Conservation (phyloP, 2,329 filamentous ascomycete genomes). For the Phoma sp. region DNA sequence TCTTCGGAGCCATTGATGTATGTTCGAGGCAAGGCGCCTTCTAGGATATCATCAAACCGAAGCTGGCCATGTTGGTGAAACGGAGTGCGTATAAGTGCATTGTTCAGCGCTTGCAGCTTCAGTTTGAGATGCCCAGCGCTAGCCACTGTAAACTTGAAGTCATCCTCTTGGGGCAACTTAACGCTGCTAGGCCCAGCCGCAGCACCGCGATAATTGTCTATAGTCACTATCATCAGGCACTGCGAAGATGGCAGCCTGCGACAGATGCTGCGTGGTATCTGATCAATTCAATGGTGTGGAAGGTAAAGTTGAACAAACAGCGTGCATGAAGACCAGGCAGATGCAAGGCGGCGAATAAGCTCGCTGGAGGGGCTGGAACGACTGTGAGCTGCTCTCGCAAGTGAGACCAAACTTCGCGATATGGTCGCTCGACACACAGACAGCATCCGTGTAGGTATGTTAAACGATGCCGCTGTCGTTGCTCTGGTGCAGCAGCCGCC, state of each 20-base stretch:
- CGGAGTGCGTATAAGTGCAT: constrained; percentile 7
- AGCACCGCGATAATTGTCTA: constrained; percentile 4
- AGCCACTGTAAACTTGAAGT: constrained; percentile 24
- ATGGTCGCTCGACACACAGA: neutral
- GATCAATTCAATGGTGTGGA: too few species aligned
- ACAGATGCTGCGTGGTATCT: neutral
- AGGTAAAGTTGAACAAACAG: too few species aligned
- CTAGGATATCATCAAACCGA: constrained; percentile 2
- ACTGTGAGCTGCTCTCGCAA: too few species aligned
- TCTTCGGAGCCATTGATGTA: constrained; percentile 30
- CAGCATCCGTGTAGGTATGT: neutral
- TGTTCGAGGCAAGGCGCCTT: neutral
- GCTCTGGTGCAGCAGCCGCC: neutral
- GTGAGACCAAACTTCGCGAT: neutral
- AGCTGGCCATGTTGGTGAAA: constrained; percentile 1
- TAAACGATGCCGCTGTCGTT: neutral
- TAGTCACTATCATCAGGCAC: constrained; percentile 5
- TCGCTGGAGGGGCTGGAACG: too few species aligned
- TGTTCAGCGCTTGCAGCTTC: constrained; percentile 31
- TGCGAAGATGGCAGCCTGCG: neutral
- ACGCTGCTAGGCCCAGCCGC: neutral
- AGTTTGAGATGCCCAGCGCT: constrained; percentile 29
- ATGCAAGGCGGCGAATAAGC: neutral
- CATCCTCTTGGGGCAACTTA: neutral
- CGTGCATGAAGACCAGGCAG: too few species aligned